Evolutionary conservation across 2,329 filamentous ascomycete genomes (phyloP).

Genomic region (Parastagonospora nodorum): DNA sequence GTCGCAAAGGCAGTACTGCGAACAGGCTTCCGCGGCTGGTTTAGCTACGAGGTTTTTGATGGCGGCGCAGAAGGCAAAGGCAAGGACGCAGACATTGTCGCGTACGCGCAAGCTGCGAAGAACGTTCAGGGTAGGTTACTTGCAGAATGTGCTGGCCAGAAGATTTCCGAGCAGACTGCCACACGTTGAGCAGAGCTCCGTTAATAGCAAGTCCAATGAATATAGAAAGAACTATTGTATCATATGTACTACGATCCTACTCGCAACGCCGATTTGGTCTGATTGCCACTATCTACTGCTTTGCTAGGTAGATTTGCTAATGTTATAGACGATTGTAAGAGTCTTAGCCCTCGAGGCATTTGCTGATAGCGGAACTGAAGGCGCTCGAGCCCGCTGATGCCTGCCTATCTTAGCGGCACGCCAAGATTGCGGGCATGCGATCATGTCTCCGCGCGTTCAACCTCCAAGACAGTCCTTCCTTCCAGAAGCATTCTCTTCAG

Average conservation of each 20-base stretch:
- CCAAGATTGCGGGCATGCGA: background rate
- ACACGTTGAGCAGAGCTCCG: conserved; percentile 11
- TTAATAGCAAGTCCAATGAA: background rate
- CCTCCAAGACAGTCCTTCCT: background rate
- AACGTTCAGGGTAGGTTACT: conserved; percentile 51
- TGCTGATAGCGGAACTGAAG: background rate
- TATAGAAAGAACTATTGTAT: background rate
- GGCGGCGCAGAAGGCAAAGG: conserved; percentile 60
- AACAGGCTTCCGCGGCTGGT: conserved; percentile 70
- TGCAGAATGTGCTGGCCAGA: conserved; percentile 31
- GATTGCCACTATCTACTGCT: no score
- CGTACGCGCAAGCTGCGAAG: conserved; percentile 59
- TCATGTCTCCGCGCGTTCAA: conserved; percentile 7
- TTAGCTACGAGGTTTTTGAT: conserved; percentile 75
- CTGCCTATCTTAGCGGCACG: conserved; percentile 19
- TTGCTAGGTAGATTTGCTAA: no score
- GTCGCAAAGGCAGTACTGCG: conserved; percentile 68
- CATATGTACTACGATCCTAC: background rate
- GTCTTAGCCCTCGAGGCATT: no score
- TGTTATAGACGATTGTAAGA: no score
- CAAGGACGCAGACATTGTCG: conserved; percentile 56
- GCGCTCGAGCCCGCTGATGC: conserved; percentile 3
- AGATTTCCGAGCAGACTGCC: conserved; percentile 15
- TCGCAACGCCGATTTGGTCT: background rate
- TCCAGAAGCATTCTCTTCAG: background rate